These are phyloP conservation scores for Tetracentron sinense DNA, from an alignment of 164 flowering plant species.

Conservation along the genomic window DNA sequence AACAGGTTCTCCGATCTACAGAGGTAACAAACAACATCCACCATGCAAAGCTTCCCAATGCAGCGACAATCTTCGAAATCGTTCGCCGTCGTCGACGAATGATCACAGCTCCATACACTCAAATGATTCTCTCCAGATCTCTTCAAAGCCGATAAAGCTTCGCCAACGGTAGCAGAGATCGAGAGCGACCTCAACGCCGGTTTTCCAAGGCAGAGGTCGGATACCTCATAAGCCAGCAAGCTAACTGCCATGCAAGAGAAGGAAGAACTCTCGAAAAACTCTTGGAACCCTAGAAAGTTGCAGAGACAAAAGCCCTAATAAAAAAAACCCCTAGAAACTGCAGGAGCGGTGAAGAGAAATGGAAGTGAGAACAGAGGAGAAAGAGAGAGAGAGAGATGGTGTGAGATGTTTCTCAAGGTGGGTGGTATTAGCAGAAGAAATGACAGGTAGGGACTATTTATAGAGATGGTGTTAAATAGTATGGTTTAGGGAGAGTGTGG, in stretches of 20 bases:
- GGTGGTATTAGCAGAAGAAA: too few species aligned
- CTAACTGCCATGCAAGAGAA: slow-evolving; percentile 74
- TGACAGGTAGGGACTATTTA: too few species aligned
- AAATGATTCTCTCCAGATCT: slow-evolving; percentile 46
- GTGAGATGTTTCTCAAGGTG: too few species aligned
- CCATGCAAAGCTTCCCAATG: slow-evolving; percentile 81
- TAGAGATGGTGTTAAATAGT: too few species aligned
- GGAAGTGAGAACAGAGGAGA: too few species aligned
- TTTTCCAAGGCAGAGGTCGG: slow-evolving; percentile 82
- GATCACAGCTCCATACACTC: slow-evolving; percentile 73
- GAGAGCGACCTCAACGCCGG: slow-evolving; percentile 50
- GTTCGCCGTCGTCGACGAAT: slow-evolving; percentile 3
- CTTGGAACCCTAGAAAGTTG: neutral
- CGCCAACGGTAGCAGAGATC: slow-evolving; percentile 40
- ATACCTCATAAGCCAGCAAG: slow-evolving; percentile 47
- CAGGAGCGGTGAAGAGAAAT: too few species aligned
- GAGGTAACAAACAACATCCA: slow-evolving; percentile 67
- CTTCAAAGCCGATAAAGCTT: slow-evolving; percentile 61
- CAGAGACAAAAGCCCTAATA: neutral
- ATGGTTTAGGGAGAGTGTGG: too few species aligned
- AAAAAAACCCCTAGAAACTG: neutral
- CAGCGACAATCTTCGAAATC: slow-evolving; percentile 40
- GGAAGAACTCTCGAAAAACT: neutral
- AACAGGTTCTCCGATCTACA: slow-evolving; percentile 45
- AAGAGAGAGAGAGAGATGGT: too few species aligned